Base-by-base conservation (phyloP, 352 stramenopile genomes). In the Globisporangium nagaii region DNA sequence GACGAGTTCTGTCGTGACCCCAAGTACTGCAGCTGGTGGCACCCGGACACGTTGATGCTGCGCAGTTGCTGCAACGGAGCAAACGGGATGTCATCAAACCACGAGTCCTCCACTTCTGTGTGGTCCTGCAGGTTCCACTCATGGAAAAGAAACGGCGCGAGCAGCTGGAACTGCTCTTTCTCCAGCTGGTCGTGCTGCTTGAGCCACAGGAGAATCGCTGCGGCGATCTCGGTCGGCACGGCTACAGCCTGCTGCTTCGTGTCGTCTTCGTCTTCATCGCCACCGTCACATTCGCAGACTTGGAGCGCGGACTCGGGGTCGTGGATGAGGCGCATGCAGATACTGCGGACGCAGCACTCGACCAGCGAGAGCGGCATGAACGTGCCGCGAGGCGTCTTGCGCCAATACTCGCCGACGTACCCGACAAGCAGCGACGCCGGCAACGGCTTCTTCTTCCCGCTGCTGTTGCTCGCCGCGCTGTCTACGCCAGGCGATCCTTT, bases 71-170 rank as follows among this genome's bases (percentile, higher is more conserved):
- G 66, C 20, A 84, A 40, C 4, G 70, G 70, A 15, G 53, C 58
- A 7, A 61, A 51, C 2, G 73, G 64, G 6, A 89, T 57, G 8
- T 66, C 65, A 42, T 87, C 65, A 32, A 93, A 90, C 82, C 82
- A 93, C 45, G 75, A 68, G 41, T 79, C 72, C 13, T 83, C 56
- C 0, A 90, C 66, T 9, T 90, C 66, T 11, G 71, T 22, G 34
- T 70, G 63, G n/a, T 68, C 61, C 11, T 54, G 51, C 27, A 90
- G 57, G 37, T 76, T 59, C 82, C 82, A 93, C 40, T 87, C 70
- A 24, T 86, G 63, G 30, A 73, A 53, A 13, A 90, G 58, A 39
- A 71, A 77, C n/a, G 70, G 75, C 3, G 58, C 58, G 6, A 93
- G 56, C 2, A 63, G 56, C 15, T 71, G 75, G 48, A 93, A 93